phyloP scores from a whole-genome alignment of 140 eudicot species.

The Erigeron philadelphicus region DNA sequence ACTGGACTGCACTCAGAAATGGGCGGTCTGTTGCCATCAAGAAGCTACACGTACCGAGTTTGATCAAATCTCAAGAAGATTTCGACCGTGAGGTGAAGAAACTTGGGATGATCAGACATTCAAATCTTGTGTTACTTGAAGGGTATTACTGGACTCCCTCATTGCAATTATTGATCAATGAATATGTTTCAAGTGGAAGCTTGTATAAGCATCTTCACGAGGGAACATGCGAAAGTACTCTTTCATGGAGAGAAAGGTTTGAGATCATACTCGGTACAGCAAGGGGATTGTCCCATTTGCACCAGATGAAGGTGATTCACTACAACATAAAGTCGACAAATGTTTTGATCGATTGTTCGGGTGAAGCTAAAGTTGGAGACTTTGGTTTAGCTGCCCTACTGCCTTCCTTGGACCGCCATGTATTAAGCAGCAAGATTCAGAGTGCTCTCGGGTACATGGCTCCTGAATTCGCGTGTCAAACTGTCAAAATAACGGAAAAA shows the following conservation, averaged over 20 bases:
- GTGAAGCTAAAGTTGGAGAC: slow-evolving; percentile 78
- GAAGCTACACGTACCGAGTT: slow-evolving; percentile 59
- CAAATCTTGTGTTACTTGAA: slow-evolving; percentile 63
- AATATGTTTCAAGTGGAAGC: slow-evolving; percentile 61
- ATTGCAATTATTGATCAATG: slow-evolving; percentile 68
- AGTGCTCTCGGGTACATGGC: slow-evolving; percentile 97
- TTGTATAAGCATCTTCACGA: slow-evolving; percentile 81
- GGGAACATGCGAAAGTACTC: slow-evolving; percentile 33
- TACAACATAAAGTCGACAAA: slow-evolving; percentile 79
- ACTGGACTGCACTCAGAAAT: slow-evolving; percentile 58
- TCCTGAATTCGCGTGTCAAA: slow-evolving; percentile 83
- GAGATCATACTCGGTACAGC: slow-evolving; percentile 70
- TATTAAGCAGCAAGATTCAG: slow-evolving; percentile 83
- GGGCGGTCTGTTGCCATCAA: slow-evolving; percentile 80
- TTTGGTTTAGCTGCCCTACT: slow-evolving; percentile 67
- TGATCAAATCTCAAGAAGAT: slow-evolving; percentile 72
- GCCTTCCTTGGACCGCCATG: slow-evolving; percentile 72
- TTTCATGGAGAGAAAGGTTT: slow-evolving; percentile 74
- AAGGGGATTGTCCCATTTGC: slow-evolving; percentile 76
- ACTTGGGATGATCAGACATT: slow-evolving; percentile 58
- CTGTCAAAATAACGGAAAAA: slow-evolving; percentile 85
- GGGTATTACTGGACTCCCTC: slow-evolving; percentile 95
- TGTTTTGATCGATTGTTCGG: slow-evolving; percentile 56
- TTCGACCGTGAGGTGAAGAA: slow-evolving; percentile 70
- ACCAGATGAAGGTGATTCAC: slow-evolving; percentile 56